phyloP scores from a whole-genome alignment of 768 basidiomycete species.

The Cystobasidium ongulense region DNA sequence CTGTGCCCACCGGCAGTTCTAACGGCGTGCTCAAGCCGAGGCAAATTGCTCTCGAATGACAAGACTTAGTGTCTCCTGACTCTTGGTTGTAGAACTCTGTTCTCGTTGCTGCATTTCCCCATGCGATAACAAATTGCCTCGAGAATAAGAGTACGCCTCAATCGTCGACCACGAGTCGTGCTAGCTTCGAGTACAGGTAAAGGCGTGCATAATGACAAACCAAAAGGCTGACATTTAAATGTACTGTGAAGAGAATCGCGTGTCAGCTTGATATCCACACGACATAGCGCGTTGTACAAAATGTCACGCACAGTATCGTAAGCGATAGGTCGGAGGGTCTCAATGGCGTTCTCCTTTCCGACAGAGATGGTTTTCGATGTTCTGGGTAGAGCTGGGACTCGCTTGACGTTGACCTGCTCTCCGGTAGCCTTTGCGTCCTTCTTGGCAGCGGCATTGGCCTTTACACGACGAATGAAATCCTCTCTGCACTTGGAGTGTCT shows the following conservation, averaged over 20 bases:
- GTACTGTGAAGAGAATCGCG: not conserved
- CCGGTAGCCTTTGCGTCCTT: slow-evolving; percentile 81
- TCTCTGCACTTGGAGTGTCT: slow-evolving; percentile 93
- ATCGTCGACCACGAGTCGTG: too few species aligned
- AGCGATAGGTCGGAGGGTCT: slow-evolving; percentile 82
- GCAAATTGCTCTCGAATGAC: too few species aligned
- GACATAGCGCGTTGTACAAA: not conserved
- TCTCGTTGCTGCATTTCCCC: too few species aligned
- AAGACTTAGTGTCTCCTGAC: too few species aligned
- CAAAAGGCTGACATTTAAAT: slow-evolving; percentile 2
- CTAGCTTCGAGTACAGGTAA: not conserved
- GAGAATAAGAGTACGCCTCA: too few species aligned
- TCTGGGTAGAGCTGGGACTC: slow-evolving; percentile 73
- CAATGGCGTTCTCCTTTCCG: slow-evolving; percentile 64
- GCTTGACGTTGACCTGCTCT: slow-evolving; percentile 75
- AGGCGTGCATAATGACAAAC: not conserved
- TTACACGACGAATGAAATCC: slow-evolving; percentile 92
- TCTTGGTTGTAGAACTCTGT: too few species aligned
- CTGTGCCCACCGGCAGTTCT: too few species aligned
- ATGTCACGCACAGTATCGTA: slow-evolving; percentile 52
- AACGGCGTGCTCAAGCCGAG: too few species aligned
- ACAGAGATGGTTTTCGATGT: slow-evolving; percentile 65
- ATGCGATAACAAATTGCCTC: too few species aligned
- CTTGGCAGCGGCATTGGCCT: slow-evolving; percentile 76
- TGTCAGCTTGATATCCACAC: not conserved